A percentile compares a stretch with the other conserved stretches of the same genome.
Evolutionary conservation across 1,284 basidiomycete species (phyloP).

Genomic region (Ceratobasidium sp.): DNA sequence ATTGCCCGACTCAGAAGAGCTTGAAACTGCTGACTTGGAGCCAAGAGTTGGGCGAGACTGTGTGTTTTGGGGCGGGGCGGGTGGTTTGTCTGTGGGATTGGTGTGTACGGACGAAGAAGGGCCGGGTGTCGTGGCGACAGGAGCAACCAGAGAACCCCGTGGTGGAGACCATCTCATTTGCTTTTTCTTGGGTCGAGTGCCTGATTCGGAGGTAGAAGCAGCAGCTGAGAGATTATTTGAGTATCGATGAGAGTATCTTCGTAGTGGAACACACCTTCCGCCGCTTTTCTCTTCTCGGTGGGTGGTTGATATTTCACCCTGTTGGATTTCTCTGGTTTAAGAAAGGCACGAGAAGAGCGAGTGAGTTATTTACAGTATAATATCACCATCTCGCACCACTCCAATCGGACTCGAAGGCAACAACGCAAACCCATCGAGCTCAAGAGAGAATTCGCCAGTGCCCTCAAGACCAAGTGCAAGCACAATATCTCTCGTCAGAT

Average conservation of each 20-base stretch:
- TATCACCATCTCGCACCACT: conserved; percentile 33
- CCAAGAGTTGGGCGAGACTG: not conserved
- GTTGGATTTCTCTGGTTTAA: too few relatives aligned
- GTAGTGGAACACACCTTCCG: not conserved
- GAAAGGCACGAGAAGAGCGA: too few relatives aligned
- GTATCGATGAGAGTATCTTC: not conserved
- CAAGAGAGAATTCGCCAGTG: conserved; percentile 12
- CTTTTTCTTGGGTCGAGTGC: not conserved
- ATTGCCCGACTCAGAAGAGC: conserved; percentile 7
- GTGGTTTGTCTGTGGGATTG: not conserved
- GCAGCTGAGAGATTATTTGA: not conserved
- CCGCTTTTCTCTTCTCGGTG: not conserved
- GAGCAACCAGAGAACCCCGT: not conserved
- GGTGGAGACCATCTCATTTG: conserved; percentile 27
- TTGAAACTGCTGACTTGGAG: not conserved
- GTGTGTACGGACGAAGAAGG: not conserved
- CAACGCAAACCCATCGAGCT: conserved; percentile 31
- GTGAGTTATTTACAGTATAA: not conserved
- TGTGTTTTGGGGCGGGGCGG: not conserved
- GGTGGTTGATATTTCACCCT: not conserved
- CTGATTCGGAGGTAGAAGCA: not conserved
- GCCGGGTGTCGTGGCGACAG: not conserved
- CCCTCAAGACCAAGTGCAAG: conserved; percentile 7
- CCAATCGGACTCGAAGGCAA: conserved; percentile 34
- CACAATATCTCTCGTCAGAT: conserved; percentile 3